Conservation (phyloP, 208 protist genomes). For the Crithidia bombi region DNA sequence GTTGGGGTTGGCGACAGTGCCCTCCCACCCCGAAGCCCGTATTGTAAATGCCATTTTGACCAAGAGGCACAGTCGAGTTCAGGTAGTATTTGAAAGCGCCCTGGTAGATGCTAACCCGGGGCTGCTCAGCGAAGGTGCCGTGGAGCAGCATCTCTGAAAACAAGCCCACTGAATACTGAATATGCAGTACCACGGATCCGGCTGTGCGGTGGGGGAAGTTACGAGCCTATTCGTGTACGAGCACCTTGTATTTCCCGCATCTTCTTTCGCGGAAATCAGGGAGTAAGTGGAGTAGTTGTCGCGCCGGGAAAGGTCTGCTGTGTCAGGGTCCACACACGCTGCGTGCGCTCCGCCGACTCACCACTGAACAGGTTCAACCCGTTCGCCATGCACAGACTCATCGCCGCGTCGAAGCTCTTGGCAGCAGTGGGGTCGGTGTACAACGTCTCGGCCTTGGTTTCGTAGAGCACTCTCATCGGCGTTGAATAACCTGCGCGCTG, state of each 20-base stretch:
- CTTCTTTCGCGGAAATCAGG: constrained; percentile 5
- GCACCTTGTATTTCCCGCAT: background rate
- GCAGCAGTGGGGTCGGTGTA: background rate
- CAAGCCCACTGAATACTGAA: constrained; percentile 17
- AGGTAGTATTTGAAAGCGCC: background rate
- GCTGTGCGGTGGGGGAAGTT: background rate
- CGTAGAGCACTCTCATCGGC: background rate
- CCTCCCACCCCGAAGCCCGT: background rate
- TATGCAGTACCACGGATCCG: background rate
- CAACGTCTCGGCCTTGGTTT: background rate
- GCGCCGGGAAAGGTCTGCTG: background rate
- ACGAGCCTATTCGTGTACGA: background rate
- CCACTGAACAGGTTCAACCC: constrained; percentile 14
- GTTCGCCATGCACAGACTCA: constrained; percentile 5
- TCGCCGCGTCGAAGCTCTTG: background rate
- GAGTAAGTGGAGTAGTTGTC: background rate
- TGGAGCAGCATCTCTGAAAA: background rate
- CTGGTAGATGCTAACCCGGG: background rate
- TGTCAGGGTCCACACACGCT: constrained; percentile 4
- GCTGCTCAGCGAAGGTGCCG: background rate
- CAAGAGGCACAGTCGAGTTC: background rate
- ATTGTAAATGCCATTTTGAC: background rate
- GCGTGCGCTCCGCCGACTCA: background rate
- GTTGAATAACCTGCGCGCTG: background rate
- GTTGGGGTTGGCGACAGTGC: background rate